Conservation (phyloP, 2,329 filamentous ascomycete genomes). For the Pseudocercospora crystallina region DNA sequence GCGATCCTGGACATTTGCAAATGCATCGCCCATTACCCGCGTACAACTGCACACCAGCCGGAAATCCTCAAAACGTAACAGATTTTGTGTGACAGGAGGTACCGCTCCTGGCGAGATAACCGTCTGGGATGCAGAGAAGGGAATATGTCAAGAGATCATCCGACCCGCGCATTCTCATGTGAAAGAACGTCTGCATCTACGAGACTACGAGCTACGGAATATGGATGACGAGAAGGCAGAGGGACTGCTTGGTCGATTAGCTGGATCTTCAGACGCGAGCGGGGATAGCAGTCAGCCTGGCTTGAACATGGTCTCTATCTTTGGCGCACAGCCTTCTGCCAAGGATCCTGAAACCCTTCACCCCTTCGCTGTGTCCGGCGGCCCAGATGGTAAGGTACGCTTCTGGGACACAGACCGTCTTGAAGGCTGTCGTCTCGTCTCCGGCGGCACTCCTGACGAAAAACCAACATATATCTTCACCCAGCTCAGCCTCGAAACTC, state of each 20-base stretch:
- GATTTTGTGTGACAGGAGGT: slow-evolving; percentile 85
- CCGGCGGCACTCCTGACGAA: slow-evolving; percentile 64
- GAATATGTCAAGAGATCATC: slow-evolving; percentile 84
- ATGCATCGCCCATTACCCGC: slow-evolving; percentile 75
- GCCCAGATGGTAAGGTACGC: slow-evolving; percentile 84
- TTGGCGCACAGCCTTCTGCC: slow-evolving; percentile 69
- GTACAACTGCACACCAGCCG: slow-evolving; percentile 69
- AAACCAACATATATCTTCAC: slow-evolving; percentile 67
- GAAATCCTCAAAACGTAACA: slow-evolving; percentile 64
- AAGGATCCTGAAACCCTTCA: slow-evolving; percentile 71
- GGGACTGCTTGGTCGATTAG: slow-evolving; percentile 82
- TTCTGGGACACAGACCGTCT: slow-evolving; percentile 87
- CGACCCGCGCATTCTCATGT: slow-evolving; percentile 64
- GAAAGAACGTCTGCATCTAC: slow-evolving; percentile 41
- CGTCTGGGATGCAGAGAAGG: slow-evolving; percentile 93
- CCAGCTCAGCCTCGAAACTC: slow-evolving; percentile 42
- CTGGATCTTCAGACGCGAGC: slow-evolving; percentile 57
- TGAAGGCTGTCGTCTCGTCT: slow-evolving; percentile 77
- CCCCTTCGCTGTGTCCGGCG: slow-evolving; percentile 82
- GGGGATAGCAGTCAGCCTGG: slow-evolving; percentile 9
- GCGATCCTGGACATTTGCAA: slow-evolving; percentile 83
- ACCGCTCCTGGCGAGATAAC: slow-evolving; percentile 86
- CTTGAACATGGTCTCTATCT: slow-evolving; percentile 44
- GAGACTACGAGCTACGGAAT: slow-evolving; percentile 78
- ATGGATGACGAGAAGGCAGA: slow-evolving; percentile 88